Evolutionary conservation across 257 asterid genomes (phyloP), one percentile per base, ranked within the genome.

Genomic region (Misopates orontium): DNA sequence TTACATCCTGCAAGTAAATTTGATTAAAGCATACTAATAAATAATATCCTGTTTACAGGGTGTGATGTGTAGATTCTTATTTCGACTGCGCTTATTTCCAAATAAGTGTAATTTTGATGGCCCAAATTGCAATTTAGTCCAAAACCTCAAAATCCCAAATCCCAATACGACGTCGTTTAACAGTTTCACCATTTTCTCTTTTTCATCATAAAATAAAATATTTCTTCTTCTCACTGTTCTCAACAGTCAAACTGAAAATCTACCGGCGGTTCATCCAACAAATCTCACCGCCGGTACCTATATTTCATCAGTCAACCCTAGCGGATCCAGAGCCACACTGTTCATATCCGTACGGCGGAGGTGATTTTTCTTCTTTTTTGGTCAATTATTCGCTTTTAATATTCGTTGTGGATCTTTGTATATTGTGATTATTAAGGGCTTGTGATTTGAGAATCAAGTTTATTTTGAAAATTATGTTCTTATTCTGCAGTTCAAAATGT

Each of bases 201-300:
- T 15, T 48, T 48, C 53, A 0, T 48, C 21, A 18, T 49, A 23
- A 52, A n/a, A n/a, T n/a, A n/a, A n/a, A n/a, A n/a, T n/a, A n/a
- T n/a, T 58, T 36, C 19, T 70, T 31, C 55, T 36, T 52, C 68
- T 57, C 44, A 42, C 60, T 25, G 72, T 55, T 71, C 16, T 58
- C 66, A 64, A 67, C 73, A 67, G 74, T 72, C 81, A 76, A 68
- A 71, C 69, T 54, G 65, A 59, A 57, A 76, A 67, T 71, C 74
- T 53, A 42, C 77, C 78, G 81, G 81, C 72, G 72, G 66, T 53
- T 52, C 58, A 36, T 17, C 67, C 57, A 68, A 40, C 62, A n/a
- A 52, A 58, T 52, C 49, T 72, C 69, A 31, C 62, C 73, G 75
- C 78, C 62, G 78, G 81, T 21, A 40, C 62, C 70, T 72, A 68